A percentile compares a stretch with the other conserved stretches of the same genome.
These are phyloP conservation scores for Poronia punctata DNA, from an alignment of 495 filamentous ascomycete species.

Conservation along the genomic window DNA sequence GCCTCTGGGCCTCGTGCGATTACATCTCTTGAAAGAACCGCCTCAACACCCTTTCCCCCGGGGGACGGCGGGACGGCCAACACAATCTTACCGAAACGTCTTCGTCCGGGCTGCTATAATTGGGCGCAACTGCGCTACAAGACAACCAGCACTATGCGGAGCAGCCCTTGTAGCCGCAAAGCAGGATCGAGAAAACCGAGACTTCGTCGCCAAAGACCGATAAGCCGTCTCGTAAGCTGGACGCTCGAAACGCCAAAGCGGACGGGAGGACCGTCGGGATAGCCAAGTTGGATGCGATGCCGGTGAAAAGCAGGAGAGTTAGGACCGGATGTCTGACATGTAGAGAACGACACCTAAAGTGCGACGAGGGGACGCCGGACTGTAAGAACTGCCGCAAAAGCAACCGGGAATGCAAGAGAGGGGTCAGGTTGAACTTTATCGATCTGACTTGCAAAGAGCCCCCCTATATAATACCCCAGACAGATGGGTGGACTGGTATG, in stretches of 20 bases:
- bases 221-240: constrained; percentile 9
- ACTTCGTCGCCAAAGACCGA: constrained; percentile 22
- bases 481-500: constrained; percentile 60
- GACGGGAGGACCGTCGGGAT: constrained; percentile 19
- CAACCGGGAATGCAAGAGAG: constrained; percentile 75
- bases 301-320: constrained; percentile 58
- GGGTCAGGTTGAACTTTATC: constrained; percentile 87
- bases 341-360: constrained; percentile 59
- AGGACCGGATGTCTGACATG: constrained; percentile 75
- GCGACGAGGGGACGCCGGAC: constrained; percentile 71
- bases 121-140: constrained; percentile 23
- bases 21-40: background rate
- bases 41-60: background rate
- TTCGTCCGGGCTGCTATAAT: constrained; percentile 29
- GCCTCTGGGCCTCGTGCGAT: background rate
- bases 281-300: constrained; percentile 22
- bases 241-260: constrained; percentile 17
- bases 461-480: constrained; percentile 51
- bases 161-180: constrained; percentile 27
- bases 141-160: constrained; percentile 23
- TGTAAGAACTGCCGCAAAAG: constrained; percentile 89
- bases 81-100: constrained; percentile 16
- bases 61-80: constrained; percentile 30
- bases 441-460: constrained; percentile 70
- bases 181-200: constrained; percentile 18